Evolutionary conservation across 768 basidiomycete genomes (phyloP), one percentile per base, ranked within the genome.

Genomic region (Neoboletus magnificus): DNA sequence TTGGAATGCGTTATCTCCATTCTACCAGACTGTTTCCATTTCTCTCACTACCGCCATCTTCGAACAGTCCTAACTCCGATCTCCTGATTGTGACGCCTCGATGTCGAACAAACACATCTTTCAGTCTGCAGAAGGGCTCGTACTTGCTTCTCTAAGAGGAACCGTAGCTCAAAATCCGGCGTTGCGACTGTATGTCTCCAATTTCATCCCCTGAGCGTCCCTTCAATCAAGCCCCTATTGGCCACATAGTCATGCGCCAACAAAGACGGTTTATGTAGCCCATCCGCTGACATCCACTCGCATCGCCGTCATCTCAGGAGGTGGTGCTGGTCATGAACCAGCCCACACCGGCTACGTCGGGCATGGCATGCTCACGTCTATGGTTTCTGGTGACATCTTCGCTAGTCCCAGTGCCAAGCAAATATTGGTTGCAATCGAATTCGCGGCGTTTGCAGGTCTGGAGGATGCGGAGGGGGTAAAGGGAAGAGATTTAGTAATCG

Each of bases 351-450:
- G 76, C 1, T 83, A 83, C 59, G 81, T 82, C 5, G 84, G 83
- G 6, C 60, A 66, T n/a, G 82, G 83, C 18, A 79, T 84, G 72
- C 76, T 85, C 25, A 62, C 74, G 11, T 82, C 81, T 1, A 78
- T 78, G 5, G 80, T 84, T 8, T 79, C 78, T n/a, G 84, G 83
- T 2, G 82, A 85, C 48, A 78, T 83, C 20, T 85, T 85, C 61
- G 82, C 84, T 11, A 81, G 78, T 44, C 85, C 83, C 0, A 83
- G 80, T 59, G 80, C 82, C n/a, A 76, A 77, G 46, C 82, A 84
- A 64, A 79, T 85, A 44, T 54, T 78, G n/a, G 70, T 71, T 12
- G 77, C 78, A 4, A 74, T 85, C 54, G 67, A 77, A 42, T 69
- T 81, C 37, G 81, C 81, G 25, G 73, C 78, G 0, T 71, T 71